A percentile compares a stretch with the other conserved stretches of the same genome.
These are phyloP conservation scores for Trichodelitschia bisporula DNA, from an alignment of 495 filamentous ascomycete species.

Conservation along the genomic window DNA sequence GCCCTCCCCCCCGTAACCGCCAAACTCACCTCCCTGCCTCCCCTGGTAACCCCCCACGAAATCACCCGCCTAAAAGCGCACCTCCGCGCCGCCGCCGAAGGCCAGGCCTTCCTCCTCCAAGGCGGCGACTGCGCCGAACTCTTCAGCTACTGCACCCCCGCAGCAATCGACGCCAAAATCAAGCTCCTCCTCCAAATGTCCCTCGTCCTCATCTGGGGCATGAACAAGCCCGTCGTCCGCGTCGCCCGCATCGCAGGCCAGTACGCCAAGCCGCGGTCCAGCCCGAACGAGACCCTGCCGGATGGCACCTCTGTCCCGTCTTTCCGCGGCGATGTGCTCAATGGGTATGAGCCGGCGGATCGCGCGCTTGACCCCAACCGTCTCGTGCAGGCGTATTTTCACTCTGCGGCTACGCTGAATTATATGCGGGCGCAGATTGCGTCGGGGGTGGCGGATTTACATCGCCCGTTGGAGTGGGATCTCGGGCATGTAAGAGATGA, in stretches of 20 bases:
- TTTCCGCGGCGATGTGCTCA: slow-evolving; percentile 88
- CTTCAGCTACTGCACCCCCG: slow-evolving; percentile 82
- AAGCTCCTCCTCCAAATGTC: slow-evolving; percentile 94
- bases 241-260: slow-evolving; percentile 93
- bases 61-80: slow-evolving; percentile 53
- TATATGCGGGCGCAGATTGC: slow-evolving; percentile 64
- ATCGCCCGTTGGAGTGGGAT: slow-evolving; percentile 83
- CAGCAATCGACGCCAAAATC: slow-evolving; percentile 79
- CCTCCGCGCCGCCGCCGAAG: slow-evolving; percentile 66
- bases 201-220: slow-evolving; percentile 69
- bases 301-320: slow-evolving; percentile 62
- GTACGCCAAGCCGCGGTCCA: slow-evolving; percentile 86
- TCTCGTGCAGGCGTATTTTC: slow-evolving; percentile 80
- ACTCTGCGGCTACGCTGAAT: slow-evolving; percentile 82
- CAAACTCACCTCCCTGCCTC: slow-evolving; percentile 58
- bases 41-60: slow-evolving; percentile 69
- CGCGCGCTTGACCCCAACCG: slow-evolving; percentile 57
- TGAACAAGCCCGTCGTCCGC: slow-evolving; percentile 78
- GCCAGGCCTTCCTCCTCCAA: slow-evolving; percentile 85
- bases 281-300: slow-evolving; percentile 49
- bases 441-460: slow-evolving; percentile 79
- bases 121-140: slow-evolving; percentile 94
- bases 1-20: slow-evolving; percentile 36
- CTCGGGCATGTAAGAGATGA: slow-evolving; percentile 80
- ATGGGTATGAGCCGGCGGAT: slow-evolving; percentile 52